A percentile compares a stretch with the other conserved stretches of the same genome.
Conservation (phyloP, 306 rosid species). For the Rubus idaeus region DNA sequence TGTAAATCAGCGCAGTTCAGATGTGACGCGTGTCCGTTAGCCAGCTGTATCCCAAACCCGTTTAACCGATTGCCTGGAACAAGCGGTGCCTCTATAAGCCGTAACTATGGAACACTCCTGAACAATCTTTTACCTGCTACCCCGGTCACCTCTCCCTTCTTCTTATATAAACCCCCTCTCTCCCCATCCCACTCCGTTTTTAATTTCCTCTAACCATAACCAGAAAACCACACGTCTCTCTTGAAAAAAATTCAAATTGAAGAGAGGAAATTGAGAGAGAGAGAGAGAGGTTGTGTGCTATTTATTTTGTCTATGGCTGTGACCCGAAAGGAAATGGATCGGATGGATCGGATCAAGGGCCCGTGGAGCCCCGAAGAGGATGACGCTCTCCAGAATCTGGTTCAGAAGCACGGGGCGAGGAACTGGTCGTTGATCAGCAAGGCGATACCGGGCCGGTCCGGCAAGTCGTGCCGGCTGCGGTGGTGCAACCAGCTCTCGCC, state of each 20-base stretch:
- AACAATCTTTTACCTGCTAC: constrained; percentile 47
- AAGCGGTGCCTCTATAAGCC: constrained; percentile 50
- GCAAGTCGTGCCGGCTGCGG: constrained; percentile 88
- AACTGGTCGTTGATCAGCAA: constrained; percentile 93
- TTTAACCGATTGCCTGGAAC: constrained; percentile 58
- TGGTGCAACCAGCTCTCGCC: constrained; percentile 99
- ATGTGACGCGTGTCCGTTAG: constrained; percentile 71
- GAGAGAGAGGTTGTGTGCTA: neutral
- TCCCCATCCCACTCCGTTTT: neutral
- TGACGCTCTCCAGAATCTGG: constrained; percentile 65
- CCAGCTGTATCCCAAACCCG: constrained; percentile 93
- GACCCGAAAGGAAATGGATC: constrained; percentile 65
- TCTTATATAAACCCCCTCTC: constrained; percentile 34
- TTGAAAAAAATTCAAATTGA: neutral
- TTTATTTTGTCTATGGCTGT: constrained; percentile 19
- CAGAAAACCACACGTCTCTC: neutral
- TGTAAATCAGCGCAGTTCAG: constrained; percentile 8
- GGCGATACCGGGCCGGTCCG: constrained; percentile 87
- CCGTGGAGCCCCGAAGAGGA: constrained; percentile 99
- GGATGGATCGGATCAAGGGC: constrained; percentile 97
- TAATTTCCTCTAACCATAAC: neutral
- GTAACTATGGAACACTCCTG: constrained; percentile 25
- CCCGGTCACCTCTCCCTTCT: constrained; percentile 53
- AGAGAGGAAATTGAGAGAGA: neutral
- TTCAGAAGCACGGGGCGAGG: constrained; percentile 82